Evolutionary conservation across 2,329 filamentous ascomycete species (phyloP).

Genomic region (Helotiales sp.): DNA sequence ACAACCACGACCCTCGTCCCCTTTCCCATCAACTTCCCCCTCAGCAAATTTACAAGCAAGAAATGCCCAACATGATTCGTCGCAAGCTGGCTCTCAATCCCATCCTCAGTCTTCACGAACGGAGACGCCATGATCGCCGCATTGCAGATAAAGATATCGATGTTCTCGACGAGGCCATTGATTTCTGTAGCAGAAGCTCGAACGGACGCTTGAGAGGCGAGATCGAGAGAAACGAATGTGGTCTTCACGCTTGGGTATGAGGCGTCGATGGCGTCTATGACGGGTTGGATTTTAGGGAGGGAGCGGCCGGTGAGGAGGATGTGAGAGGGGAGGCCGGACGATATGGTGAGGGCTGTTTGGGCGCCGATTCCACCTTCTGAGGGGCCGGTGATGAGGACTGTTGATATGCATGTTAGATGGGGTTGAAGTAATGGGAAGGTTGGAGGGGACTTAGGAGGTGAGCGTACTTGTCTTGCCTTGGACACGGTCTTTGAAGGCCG

Average conservation of each 20-base stretch:
- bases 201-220: slow-evolving; percentile 48
- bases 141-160: slow-evolving; percentile 52
- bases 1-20: slow-evolving; percentile 44
- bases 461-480: slow-evolving; percentile 26
- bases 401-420: slow-evolving; percentile 25
- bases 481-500: slow-evolving; percentile 22
- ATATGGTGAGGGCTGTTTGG: slow-evolving; percentile 27
- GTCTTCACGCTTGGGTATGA: slow-evolving; percentile 9
- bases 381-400: slow-evolving; percentile 29
- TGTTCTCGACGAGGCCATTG: slow-evolving; percentile 38
- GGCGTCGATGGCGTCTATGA: slow-evolving; percentile 19
- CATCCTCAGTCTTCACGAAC: slow-evolving; percentile 46
- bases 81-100: slow-evolving; percentile 57
- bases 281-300: slow-evolving; percentile 21
- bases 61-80: slow-evolving; percentile 60
- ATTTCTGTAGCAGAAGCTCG: slow-evolving; percentile 47
- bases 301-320: slow-evolving; percentile 28
- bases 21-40: slow-evolving; percentile 23
- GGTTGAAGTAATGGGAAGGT: no score
- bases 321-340: slow-evolving; percentile 27
- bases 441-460: background rate
- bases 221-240: slow-evolving; percentile 39
- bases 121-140: slow-evolving; percentile 37
- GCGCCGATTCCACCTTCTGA: slow-evolving; percentile 21
- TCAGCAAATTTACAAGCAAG: slow-evolving; percentile 56